Evolutionary conservation across 2,329 filamentous ascomycete genomes (phyloP).

Genomic region (Fusarium xylarioides): DNA sequence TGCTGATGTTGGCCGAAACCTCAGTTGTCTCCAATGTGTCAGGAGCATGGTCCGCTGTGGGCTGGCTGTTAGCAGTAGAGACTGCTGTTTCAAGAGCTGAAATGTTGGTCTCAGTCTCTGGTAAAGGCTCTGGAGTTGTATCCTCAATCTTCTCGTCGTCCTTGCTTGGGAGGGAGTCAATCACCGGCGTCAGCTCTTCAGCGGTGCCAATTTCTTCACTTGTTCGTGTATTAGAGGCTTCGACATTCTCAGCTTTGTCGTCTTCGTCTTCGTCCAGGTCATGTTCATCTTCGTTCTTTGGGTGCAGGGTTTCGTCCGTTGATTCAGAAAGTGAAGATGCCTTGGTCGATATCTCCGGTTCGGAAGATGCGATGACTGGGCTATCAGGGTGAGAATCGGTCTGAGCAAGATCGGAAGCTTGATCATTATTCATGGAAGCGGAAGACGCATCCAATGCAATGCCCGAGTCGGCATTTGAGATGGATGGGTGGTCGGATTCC

Average conservation of each 20-base stretch:
- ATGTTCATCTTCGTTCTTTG: constrained; percentile 39
- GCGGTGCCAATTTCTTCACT: constrained; percentile 3
- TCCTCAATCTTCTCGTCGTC: constrained; percentile 9
- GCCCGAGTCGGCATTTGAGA: constrained; percentile 63
- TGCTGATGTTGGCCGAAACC: constrained; percentile 8
- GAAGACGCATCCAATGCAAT: constrained; percentile 60
- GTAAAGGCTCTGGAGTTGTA: constrained; percentile 21
- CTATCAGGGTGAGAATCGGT: constrained; percentile 68
- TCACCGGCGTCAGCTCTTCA: background rate
- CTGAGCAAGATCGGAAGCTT: constrained; percentile 57
- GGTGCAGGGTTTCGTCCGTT: constrained; percentile 66
- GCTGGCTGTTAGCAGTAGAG: constrained; percentile 12
- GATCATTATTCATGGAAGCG: constrained; percentile 56
- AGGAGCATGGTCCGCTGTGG: constrained; percentile 31
- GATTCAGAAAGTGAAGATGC: constrained; percentile 72
- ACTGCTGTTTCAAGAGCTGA: constrained; percentile 17
- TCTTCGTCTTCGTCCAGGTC: constrained; percentile 35
- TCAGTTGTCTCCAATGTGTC: constrained; percentile 22
- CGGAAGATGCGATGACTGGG: constrained; percentile 62
- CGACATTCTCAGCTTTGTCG: constrained; percentile 16
- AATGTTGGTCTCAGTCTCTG: constrained; percentile 35
- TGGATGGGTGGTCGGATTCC: constrained; percentile 43
- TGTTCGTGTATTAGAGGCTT: background rate
- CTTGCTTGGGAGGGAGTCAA: background rate
- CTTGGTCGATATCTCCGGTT: constrained; percentile 67